phyloP scores from a whole-genome alignment of 495 filamentous ascomycete genomes.

The Neurospora sp. region DNA sequence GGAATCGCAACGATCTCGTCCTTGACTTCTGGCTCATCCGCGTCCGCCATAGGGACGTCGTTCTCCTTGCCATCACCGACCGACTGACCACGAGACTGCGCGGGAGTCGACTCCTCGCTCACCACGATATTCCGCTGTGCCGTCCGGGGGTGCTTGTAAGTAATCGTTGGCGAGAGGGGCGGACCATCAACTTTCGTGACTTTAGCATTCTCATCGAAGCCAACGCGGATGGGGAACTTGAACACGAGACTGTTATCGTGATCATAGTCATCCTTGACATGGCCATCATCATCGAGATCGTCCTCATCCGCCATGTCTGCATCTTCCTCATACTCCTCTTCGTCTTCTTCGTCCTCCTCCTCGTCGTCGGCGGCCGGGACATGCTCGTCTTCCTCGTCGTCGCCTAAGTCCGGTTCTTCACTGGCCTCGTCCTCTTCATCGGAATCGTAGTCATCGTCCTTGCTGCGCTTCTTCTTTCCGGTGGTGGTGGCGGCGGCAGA shows the following conservation, averaged over 20 bases:
- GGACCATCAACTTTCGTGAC: constrained; percentile 14
- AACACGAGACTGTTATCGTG: constrained; percentile 48
- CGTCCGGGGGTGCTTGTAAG: constrained; percentile 11
- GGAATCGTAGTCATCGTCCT: constrained; percentile 58
- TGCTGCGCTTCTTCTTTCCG: constrained; percentile 47
- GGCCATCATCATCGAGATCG: constrained; percentile 30
- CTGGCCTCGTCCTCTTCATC: constrained; percentile 59
- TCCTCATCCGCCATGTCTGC: constrained; percentile 45
- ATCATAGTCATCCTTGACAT: constrained; percentile 13
- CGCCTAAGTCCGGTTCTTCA: constrained; percentile 48
- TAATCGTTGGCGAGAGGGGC: constrained; percentile 1
- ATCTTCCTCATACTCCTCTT: constrained; percentile 47
- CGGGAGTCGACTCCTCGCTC: constrained; percentile 17
- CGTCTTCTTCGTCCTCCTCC: constrained; percentile 44
- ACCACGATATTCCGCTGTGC: constrained; percentile 20
- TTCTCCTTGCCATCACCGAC: constrained; percentile 3
- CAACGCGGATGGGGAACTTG: constrained; percentile 41
- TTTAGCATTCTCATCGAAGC: constrained; percentile 21
- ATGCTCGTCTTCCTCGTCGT: constrained; percentile 48
- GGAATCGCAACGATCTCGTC: constrained; percentile 19
- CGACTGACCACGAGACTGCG: not conserved
- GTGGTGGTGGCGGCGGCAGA: constrained; percentile 18
- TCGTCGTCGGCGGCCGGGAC: constrained; percentile 26
- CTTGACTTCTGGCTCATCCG: constrained; percentile 16
- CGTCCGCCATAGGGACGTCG: constrained; percentile 3